These are phyloP conservation scores for Metarhizium humberi DNA, from an alignment of 2,329 filamentous ascomycete species.

Conservation along the genomic window DNA sequence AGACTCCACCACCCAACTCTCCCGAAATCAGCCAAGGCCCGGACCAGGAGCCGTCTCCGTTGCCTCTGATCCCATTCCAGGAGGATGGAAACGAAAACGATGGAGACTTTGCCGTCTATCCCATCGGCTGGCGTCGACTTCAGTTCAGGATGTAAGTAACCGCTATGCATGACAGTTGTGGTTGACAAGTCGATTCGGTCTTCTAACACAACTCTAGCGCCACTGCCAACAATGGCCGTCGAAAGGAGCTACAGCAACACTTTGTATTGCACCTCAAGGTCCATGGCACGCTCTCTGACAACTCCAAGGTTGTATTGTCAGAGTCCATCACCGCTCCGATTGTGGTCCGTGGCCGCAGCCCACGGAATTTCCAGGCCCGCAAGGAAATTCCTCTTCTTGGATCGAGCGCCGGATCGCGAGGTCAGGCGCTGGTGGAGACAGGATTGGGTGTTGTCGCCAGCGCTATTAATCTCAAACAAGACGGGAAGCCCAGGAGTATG, in stretches of 20 bases:
- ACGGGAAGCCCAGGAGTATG: constrained; percentile 39
- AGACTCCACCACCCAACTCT: constrained; percentile 77
- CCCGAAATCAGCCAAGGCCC: constrained; percentile 53
- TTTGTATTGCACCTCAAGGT: constrained; percentile 87
- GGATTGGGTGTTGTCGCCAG: constrained; percentile 52
- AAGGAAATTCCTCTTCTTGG: constrained; percentile 86
- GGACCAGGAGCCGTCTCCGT: constrained; percentile 79
- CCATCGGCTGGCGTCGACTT: constrained; percentile 86
- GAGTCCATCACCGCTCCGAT: constrained; percentile 85
- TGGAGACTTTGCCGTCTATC: constrained; percentile 80
- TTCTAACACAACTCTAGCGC: constrained; percentile 42
- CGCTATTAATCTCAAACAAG: constrained; percentile 44
- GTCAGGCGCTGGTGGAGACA: constrained; percentile 62
- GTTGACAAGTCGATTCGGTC: no score
- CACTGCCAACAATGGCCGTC: constrained; percentile 88
- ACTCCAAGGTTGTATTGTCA: constrained; percentile 70
- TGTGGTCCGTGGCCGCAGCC: constrained; percentile 86
- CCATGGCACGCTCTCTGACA: constrained; percentile 72
- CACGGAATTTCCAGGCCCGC: constrained; percentile 86
- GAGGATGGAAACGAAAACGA: constrained; percentile 53
- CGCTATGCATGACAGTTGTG: not conserved
- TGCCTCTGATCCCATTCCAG: constrained; percentile 62
- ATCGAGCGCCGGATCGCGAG: constrained; percentile 64
- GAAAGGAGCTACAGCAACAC: constrained; percentile 93
- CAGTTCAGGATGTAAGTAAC: constrained; percentile 70